Percentiles rank a stretch among this genome's conserved stretches.
Evolutionary conservation across 1,284 basidiomycete genomes (phyloP).

Genomic region (Phenoliferia sp.): DNA sequence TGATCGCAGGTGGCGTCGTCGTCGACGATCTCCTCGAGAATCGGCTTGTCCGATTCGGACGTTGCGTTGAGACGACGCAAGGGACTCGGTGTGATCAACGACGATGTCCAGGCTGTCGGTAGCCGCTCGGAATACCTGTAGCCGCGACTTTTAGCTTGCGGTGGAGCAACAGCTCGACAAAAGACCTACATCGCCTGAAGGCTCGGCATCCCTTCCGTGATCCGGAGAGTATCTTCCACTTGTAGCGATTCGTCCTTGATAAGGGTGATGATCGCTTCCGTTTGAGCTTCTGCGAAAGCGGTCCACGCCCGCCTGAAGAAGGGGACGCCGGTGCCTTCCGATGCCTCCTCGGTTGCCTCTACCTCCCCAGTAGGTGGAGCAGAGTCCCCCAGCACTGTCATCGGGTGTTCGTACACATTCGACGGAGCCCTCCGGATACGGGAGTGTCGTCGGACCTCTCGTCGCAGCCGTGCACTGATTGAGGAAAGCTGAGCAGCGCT

Average conservation of each 20-base stretch:
- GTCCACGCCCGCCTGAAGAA: neutral
- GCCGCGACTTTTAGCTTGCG: neutral
- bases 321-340: neutral
- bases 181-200: slow-evolving; percentile 21
- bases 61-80: neutral
- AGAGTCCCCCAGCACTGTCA: neutral
- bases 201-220: slow-evolving; percentile 27
- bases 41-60: neutral
- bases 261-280: slow-evolving; percentile 3
- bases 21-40: neutral
- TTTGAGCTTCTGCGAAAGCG: neutral
- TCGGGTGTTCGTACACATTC: neutral
- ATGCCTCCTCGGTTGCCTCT: neutral
- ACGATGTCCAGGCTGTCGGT: slow-evolving; percentile 30
- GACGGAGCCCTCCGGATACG: neutral
- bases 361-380: neutral
- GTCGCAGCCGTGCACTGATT: neutral
- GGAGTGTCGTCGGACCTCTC: neutral
- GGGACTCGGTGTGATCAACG: slow-evolving; percentile 9
- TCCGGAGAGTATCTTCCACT: slow-evolving; percentile 26
- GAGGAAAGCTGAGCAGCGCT: neutral
- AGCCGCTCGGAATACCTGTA: slow-evolving; percentile 27
- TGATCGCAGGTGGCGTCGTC: neutral
- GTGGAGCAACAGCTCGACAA: neutral
- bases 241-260: slow-evolving; percentile 30